Percentiles rank a stretch among this genome's conserved stretches.
phyloP scores from a whole-genome alignment of 2,329 filamentous ascomycete species.

The Aspergillus fijiensis region DNA sequence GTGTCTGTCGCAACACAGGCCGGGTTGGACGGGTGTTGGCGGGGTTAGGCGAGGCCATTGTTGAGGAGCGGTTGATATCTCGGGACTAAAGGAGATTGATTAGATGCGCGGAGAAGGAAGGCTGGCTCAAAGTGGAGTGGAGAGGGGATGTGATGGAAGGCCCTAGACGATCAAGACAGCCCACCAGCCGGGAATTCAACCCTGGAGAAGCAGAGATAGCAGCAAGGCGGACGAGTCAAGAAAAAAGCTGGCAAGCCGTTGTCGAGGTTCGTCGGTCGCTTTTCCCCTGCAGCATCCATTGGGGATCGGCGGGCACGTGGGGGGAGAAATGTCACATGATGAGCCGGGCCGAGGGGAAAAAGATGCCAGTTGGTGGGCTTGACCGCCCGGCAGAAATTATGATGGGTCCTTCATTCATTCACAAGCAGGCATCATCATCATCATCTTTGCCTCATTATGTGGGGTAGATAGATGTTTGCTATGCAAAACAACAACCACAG shows the following conservation, averaged over 20 bases:
- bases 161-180: slow-evolving; percentile 11
- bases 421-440: background rate
- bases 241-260: background rate
- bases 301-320: slow-evolving; percentile 16
- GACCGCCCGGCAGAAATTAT: background rate
- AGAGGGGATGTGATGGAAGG: background rate
- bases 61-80: slow-evolving; percentile 1
- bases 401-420: background rate
- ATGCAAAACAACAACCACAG: too few relatives aligned
- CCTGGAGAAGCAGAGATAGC: slow-evolving; percentile 3
- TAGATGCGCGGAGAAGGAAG: slow-evolving; percentile 1
- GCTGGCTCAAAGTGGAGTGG: background rate
- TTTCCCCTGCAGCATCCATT: slow-evolving; percentile 10
- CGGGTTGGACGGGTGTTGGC: slow-evolving; percentile 32
- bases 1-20: slow-evolving; percentile 44
- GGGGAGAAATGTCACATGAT: slow-evolving; percentile 5
- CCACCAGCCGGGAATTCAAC: slow-evolving; percentile 13
- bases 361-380: background rate
- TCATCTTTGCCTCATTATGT: background rate
- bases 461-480: background rate
- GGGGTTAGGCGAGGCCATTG: slow-evolving; percentile 33
- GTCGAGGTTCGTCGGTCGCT: background rate
- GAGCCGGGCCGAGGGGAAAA: background rate
- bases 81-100: background rate
- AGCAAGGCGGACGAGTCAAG: background rate